Base-by-base conservation (phyloP, 345 rosid species). In the Gossypium mustelinum region DNA sequence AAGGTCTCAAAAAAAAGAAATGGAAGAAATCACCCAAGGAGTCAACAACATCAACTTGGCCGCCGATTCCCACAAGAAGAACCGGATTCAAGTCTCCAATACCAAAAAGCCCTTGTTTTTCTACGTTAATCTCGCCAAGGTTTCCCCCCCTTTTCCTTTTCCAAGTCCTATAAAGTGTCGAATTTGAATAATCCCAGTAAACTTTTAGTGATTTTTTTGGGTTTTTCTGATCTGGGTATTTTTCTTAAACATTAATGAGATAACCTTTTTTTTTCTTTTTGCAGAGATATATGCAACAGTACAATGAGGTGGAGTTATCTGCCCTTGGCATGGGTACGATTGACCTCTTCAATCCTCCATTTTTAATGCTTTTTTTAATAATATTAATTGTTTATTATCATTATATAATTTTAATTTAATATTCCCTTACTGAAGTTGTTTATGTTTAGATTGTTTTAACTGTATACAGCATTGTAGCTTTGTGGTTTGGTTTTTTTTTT, bases 41-140 rank as follows among this genome's bases (percentile, higher is more conserved):
- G 87, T 91, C 9, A 83, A 82, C 82, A 84, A 73, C 87, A 78
- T 93, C 72, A 83, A 65, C 78, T 64, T 91, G 72, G 77, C 64
- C 12, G 88, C 74, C 48, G 94, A 88, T 79, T 72, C 68, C 45
- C 78, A 61, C 79, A 91, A 88, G 92, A 89, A 86, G 87, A 93
- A 91, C 73, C 90, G 97, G 67, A 89, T 93, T 85, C 97, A 93
- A 67, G 98, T 93, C 79, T 93, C 98, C 73, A 91, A 93, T 86
- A 93, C 98, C 77, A 93, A 91, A 85, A 93, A 89, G 68, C 98
- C 97, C 48, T 77, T 93, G 82, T 93, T 93, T 82, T 93, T 93
- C 87, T 93, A 91, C 80, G 97, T 93, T 79, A 93, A 93, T 85
- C 97, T 93, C 83, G 94, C 98, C 65, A 93, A 93, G 93, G 97